Evolutionary conservation across 345 rosid genomes (phyloP).

Genomic region (Microcos paniculata): DNA sequence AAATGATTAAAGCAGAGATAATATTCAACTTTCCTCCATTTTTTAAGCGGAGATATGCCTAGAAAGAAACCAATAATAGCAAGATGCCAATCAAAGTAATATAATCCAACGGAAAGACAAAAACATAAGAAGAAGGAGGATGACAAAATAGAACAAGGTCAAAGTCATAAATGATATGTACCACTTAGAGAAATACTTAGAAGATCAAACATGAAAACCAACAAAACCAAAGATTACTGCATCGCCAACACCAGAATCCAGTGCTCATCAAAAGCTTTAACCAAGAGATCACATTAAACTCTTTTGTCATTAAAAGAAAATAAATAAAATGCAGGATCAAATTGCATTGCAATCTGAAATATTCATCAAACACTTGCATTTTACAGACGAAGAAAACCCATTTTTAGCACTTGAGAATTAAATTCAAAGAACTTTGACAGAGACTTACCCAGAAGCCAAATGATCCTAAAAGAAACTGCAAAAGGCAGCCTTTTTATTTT

Average conservation of each 20-base stretch:
- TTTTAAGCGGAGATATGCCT: neutral
- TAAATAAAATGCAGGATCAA: neutral
- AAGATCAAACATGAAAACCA: neutral
- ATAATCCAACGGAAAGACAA: neutral
- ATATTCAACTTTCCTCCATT: no score
- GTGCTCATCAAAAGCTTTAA: neutral
- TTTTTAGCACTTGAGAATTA: neutral
- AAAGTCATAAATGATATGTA: no score
- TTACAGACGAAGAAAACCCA: constrained; percentile 10
- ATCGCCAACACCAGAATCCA: neutral
- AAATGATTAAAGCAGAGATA: no score
- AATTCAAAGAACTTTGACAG: neutral
- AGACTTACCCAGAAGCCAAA: no score
- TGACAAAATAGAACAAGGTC: neutral
- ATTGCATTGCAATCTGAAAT: neutral
- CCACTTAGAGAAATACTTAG: no score
- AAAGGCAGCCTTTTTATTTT: no score
- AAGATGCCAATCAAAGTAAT: neutral
- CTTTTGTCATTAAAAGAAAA: neutral
- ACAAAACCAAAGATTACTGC: neutral
- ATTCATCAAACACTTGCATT: neutral
- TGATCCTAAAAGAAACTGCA: no score
- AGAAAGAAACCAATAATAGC: neutral
- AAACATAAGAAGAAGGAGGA: neutral
- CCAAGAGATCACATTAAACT: neutral